A percentile compares a stretch with the other conserved stretches of the same genome.
phyloP scores from a whole-genome alignment of 225 moss, liverwort and hornwort genomes.

The Bryum argenteum region DNA sequence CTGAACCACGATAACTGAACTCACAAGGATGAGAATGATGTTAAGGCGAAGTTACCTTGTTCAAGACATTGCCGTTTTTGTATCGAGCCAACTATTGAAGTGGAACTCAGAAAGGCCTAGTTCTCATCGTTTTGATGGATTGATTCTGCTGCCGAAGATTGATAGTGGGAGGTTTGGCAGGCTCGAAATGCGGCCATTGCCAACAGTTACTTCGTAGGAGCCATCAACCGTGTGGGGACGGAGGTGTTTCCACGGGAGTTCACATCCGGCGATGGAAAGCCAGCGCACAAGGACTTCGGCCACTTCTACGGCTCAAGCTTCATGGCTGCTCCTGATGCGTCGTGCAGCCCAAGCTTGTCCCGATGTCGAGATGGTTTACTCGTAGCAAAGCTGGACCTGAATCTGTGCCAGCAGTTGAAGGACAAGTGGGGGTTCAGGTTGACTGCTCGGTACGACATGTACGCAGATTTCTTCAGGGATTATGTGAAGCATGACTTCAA shows the following conservation, averaged over 20 bases:
- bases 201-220: slow-evolving; percentile 88
- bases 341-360: slow-evolving; percentile 88
- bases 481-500: slow-evolving; percentile 69
- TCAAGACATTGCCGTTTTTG: background rate
- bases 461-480: slow-evolving; percentile 69
- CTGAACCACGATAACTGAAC: too few relatives aligned
- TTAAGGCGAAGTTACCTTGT: too few relatives aligned
- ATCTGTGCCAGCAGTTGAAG: slow-evolving; percentile 87
- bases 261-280: slow-evolving; percentile 96
- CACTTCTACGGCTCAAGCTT: slow-evolving; percentile 98
- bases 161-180: slow-evolving; percentile 30
- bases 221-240: slow-evolving; percentile 95
- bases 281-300: slow-evolving; percentile 88
- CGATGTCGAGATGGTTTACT: slow-evolving; percentile 82
- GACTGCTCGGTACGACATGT: slow-evolving; percentile 85
- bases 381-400: slow-evolving; percentile 81
- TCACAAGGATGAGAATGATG: too few relatives aligned
- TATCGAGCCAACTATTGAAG: background rate
- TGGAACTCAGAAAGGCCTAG: background rate
- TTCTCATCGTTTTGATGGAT: background rate
- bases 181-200: slow-evolving; percentile 97
- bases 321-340: slow-evolving; percentile 92
- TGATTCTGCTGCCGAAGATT: background rate
- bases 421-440: slow-evolving; percentile 98
- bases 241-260: slow-evolving; percentile 88